phyloP scores from a whole-genome alignment of 768 basidiomycete genomes.

The Tephrocybe sp. region DNA sequence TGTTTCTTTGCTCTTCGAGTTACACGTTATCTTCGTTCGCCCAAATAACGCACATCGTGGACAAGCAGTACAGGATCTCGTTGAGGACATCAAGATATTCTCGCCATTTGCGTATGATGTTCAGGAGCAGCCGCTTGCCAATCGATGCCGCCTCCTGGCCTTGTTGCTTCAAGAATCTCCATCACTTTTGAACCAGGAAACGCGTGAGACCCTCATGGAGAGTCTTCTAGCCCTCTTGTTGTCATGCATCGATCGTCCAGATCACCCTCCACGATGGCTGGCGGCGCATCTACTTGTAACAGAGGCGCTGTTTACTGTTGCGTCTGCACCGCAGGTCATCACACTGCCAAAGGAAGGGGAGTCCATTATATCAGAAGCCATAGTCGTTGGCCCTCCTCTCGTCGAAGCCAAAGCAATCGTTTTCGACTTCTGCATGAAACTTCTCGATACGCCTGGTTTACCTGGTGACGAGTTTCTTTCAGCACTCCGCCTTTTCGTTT shows the following conservation, averaged over 20 bases:
- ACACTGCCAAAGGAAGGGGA: constrained; percentile 71
- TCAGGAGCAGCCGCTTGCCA: constrained; percentile 74
- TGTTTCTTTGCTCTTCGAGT: constrained; percentile 84
- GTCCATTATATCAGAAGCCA: constrained; percentile 45
- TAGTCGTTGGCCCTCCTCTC: constrained; percentile 60
- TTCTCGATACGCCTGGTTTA: constrained; percentile 62
- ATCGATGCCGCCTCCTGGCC: constrained; percentile 83
- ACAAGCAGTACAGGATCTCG: constrained; percentile 65
- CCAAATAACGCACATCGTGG: constrained; percentile 55
- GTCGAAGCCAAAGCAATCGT: constrained; percentile 59
- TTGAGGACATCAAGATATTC: constrained; percentile 74
- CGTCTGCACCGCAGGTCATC: constrained; percentile 68
- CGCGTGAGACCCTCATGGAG: constrained; percentile 61
- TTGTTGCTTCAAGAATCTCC: constrained; percentile 77
- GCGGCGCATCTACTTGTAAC: constrained; percentile 82
- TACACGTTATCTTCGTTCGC: constrained; percentile 78
- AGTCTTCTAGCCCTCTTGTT: constrained; percentile 64
- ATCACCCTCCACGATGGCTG: constrained; percentile 84
- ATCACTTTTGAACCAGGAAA: constrained; percentile 50
- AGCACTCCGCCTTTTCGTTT: constrained; percentile 75
- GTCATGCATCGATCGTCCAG: constrained; percentile 47
- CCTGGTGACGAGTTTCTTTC: constrained; percentile 83
- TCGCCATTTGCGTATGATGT: constrained; percentile 63
- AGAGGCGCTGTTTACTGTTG: constrained; percentile 76
- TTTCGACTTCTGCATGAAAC: constrained; percentile 72